These are phyloP conservation scores for Trichomonascaceae sp. DNA, from an alignment of 1,139 yeast genomes.

Conservation along the genomic window DNA sequence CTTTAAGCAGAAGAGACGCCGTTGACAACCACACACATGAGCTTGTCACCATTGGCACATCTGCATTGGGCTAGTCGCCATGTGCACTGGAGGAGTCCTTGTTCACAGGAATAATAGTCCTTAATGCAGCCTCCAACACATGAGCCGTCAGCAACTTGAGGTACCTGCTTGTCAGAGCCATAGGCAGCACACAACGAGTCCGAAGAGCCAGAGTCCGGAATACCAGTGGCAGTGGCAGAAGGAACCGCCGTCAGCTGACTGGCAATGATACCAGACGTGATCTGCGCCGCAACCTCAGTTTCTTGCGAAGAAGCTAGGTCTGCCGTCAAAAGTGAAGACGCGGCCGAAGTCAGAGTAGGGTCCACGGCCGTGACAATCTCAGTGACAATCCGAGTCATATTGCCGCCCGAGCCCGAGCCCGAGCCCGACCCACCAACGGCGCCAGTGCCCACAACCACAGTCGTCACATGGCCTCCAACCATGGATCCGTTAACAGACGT, in stretches of 20 bases:
- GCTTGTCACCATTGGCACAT: slow-evolving; percentile 16
- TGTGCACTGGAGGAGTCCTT: slow-evolving; percentile 10
- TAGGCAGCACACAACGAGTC: slow-evolving; percentile 7
- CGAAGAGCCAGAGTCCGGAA: neutral
- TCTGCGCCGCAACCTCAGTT: neutral
- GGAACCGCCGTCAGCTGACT: slow-evolving; percentile 1
- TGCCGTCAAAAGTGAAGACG: neutral
- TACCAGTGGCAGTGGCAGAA: slow-evolving; percentile 2
- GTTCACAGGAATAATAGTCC: slow-evolving; percentile 9
- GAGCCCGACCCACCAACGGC: neutral
- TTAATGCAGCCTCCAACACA: slow-evolving; percentile 15
- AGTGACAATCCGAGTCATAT: slow-evolving; percentile 1
- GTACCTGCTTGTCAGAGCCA: slow-evolving; percentile 8
- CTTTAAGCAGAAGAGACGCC: neutral
- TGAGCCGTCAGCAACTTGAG: slow-evolving; percentile 11
- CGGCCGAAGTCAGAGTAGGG: neutral
- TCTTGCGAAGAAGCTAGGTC: neutral
- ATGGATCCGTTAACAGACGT: neutral
- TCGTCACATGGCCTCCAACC: neutral
- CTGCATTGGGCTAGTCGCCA: slow-evolving; percentile 12
- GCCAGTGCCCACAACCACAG: neutral
- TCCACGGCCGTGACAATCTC: neutral
- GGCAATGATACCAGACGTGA: neutral
- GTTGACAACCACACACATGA: neutral
- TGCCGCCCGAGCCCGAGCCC: neutral